phyloP scores from a whole-genome alignment of 1,139 yeast genomes.

The Scheffersomyces parashehatae region DNA sequence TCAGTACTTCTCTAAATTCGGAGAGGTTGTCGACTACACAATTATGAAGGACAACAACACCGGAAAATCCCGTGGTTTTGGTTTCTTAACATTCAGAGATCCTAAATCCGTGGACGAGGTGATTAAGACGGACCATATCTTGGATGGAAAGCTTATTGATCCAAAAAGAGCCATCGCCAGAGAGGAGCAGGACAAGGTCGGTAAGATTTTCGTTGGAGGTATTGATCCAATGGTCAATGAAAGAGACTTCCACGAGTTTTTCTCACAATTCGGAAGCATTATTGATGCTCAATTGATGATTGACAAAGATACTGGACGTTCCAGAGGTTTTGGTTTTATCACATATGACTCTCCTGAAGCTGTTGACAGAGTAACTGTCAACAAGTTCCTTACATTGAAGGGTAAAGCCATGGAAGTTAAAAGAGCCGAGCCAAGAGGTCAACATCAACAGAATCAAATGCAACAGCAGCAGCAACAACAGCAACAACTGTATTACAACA shows the following conservation, averaged over 20 bases:
- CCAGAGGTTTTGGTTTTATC: slow-evolving; percentile 97
- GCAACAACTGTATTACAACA: slow-evolving; percentile 25
- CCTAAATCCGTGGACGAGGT: slow-evolving; percentile 86
- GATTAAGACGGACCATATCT: slow-evolving; percentile 80
- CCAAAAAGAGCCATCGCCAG: slow-evolving; percentile 98
- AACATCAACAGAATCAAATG: slow-evolving; percentile 43
- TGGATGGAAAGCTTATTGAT: slow-evolving; percentile 96
- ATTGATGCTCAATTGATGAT: slow-evolving; percentile 98
- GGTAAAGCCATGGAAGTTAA: slow-evolving; percentile 95
- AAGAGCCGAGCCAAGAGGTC: slow-evolving; percentile 93
- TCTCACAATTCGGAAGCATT: slow-evolving; percentile 87
- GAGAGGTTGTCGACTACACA: slow-evolving; percentile 85
- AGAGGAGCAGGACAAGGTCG: slow-evolving; percentile 97
- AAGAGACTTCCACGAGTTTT: slow-evolving; percentile 83
- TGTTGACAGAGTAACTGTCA: slow-evolving; percentile 86
- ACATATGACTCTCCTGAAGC: slow-evolving; percentile 96
- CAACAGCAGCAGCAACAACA: slow-evolving; percentile 42
- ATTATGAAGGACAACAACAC: slow-evolving; percentile 91
- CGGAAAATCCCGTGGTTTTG: slow-evolving; percentile 96
- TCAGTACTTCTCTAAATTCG: slow-evolving; percentile 84
- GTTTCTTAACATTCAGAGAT: slow-evolving; percentile 85
- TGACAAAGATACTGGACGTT: slow-evolving; percentile 96
- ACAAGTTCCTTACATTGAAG: slow-evolving; percentile 78
- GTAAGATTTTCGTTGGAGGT: slow-evolving; percentile 98
- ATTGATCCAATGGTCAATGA: slow-evolving; percentile 95